Base-by-base conservation (phyloP, 345 rosid species). In the thale cress (Arabidopsis thaliana) region DNA sequence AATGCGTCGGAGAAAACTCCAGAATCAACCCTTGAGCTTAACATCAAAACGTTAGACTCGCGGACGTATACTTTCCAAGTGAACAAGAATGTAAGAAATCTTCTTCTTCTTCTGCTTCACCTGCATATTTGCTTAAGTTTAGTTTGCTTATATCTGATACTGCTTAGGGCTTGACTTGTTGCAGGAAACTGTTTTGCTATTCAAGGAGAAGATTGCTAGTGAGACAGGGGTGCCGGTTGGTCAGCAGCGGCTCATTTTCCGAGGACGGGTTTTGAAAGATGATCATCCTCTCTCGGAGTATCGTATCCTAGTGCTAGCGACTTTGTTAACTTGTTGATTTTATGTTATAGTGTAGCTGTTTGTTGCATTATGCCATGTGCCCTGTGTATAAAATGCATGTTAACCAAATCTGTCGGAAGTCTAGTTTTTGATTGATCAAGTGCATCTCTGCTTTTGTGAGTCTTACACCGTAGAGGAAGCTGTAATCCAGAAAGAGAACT, bases 201-300 rank as follows among this genome's bases (percentile, higher is more conserved):
- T 95, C 82, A 95, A 95, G 87, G 98, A 95, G 84, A 89, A 84
- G 81, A 85, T 95, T 80, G 93, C 98, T 13, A 37, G 58, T 65
- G 82, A 78, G 69, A 70, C 84, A 46, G 94, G 93, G n/a, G 87
- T 95, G 49, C 89, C 99, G 5, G 96, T 86, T 32, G 87, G 86
- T 72, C 98, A 90, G 80, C 99, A 92, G 63, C 79, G 99, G 58
- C 84, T 95, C 78, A 95, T 95, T 83, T 95, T 92, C 69, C 81
- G 96, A 55, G 97, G 98, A 78, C 86, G 86, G 79, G 98, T 95
- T 60, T 83, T 92, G 77, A 95, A 90, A 82, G 97, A 92, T 84
- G 93, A 92, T 41, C 89, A 89, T 67, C 86, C 76, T 60, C 98
- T 95, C 75, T 90, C 98, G 33, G 96, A 89, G 71, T 92, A 92